Conservation (phyloP, 805 yeast genomes). For the Pichia kluyveri region DNA sequence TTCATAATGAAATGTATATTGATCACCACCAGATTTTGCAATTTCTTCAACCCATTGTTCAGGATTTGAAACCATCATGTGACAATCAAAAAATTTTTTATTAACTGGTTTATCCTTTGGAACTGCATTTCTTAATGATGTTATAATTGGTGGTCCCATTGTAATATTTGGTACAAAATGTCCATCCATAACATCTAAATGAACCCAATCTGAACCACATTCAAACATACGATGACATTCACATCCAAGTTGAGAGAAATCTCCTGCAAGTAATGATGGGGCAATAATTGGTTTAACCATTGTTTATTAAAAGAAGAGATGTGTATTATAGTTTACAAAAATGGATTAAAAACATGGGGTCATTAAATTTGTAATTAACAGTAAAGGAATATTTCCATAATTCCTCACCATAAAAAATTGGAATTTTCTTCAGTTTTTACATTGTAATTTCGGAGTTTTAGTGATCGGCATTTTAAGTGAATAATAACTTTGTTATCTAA, state of each 20-base stretch:
- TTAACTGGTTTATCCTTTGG: constrained; percentile 37
- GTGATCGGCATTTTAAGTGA: too few relatives aligned
- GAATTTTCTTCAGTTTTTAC: too few relatives aligned
- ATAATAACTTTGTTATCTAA: too few relatives aligned
- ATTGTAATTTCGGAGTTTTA: too few relatives aligned
- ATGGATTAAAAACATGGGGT: too few relatives aligned
- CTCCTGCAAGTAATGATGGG: constrained; percentile 89
- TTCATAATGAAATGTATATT: constrained; percentile 93
- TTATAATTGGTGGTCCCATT: constrained; percentile 84
- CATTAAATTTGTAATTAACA: too few relatives aligned
- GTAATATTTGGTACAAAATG: constrained; percentile 96
- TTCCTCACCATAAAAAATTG: too few relatives aligned
- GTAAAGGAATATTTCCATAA: too few relatives aligned
- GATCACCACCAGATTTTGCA: constrained; percentile 92
- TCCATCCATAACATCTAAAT: constrained; percentile 98
- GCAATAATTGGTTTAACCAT: constrained; percentile 85
- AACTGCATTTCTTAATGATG: constrained; percentile 64
- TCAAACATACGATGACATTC: constrained; percentile 77
- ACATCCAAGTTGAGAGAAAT: constrained; percentile 81
- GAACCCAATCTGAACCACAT: constrained; percentile 92
- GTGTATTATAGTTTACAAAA: too few relatives aligned
- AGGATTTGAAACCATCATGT: constrained; percentile 94
- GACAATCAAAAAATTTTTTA: constrained; percentile 63
- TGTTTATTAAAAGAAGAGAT: not conserved
- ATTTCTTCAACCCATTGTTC: constrained; percentile 90